A percentile compares a stretch with the other conserved stretches of the same genome.
These are phyloP conservation scores for Alternaria sp. DNA, from an alignment of 2,329 filamentous ascomycete species.

Conservation along the genomic window DNA sequence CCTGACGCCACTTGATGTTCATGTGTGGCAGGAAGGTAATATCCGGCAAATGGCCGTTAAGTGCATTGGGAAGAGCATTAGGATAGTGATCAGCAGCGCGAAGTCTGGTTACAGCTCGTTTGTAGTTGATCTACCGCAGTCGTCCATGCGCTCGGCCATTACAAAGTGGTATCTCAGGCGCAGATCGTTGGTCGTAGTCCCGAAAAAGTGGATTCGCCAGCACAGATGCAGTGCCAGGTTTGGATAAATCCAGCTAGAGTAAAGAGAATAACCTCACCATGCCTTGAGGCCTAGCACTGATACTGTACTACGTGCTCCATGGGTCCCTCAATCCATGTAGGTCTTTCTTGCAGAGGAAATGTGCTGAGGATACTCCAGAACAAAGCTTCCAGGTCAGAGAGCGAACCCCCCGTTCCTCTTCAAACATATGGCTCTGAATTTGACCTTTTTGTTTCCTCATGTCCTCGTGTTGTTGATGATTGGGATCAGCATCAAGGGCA, in stretches of 20 bases:
- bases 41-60: conserved; percentile 6
- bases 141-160: neutral
- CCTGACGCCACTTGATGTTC: conserved; percentile 3
- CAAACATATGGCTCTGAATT: neutral
- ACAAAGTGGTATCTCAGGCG: neutral
- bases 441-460: neutral
- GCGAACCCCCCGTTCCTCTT: neutral
- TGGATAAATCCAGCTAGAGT: neutral
- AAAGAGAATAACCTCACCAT: conserved; percentile 1
- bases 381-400: neutral
- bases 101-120: neutral
- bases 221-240: neutral
- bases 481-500: conserved; percentile 2
- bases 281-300: neutral
- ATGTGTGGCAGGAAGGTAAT: conserved; percentile 4
- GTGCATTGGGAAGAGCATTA: conserved; percentile 1
- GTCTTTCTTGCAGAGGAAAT: neutral
- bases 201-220: neutral
- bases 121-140: neutral
- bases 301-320: neutral
- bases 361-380: neutral
- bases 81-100: conserved; percentile 1
- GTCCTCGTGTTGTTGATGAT: neutral
- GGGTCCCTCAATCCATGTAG: too few relatives aligned
- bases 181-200: neutral